Conservation (phyloP, 2,329 filamentous ascomycete species). For the Sporothrix pallida region DNA sequence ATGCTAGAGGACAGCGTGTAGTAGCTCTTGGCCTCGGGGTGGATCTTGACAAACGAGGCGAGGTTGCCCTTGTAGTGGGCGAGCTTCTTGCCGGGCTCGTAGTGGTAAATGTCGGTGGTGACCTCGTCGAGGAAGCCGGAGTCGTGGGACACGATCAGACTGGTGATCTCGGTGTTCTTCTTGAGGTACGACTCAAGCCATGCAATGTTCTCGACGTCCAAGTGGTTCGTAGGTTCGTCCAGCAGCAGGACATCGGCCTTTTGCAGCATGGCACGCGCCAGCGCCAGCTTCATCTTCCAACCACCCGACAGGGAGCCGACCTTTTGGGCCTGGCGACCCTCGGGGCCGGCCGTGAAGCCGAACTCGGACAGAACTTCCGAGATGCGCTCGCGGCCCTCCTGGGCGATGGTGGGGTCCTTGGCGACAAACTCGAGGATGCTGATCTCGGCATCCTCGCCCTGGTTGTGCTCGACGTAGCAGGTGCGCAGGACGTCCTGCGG, state of each 20-base stretch:
- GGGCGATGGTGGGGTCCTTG: constrained; percentile 85
- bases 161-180: constrained; percentile 94
- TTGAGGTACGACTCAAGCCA: constrained; percentile 97
- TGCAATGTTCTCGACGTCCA: constrained; percentile 94
- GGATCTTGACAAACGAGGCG: constrained; percentile 81
- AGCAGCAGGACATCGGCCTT: constrained; percentile 94
- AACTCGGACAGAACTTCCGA: constrained; percentile 85
- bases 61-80: constrained; percentile 84
- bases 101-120: constrained; percentile 98
- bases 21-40: constrained; percentile 96
- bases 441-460: constrained; percentile 95
- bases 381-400: constrained; percentile 80
- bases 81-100: constrained; percentile 94
- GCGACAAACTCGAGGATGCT: constrained; percentile 92
- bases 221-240: constrained; percentile 98
- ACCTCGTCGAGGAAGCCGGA: constrained; percentile 96
- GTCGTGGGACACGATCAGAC: constrained; percentile 97
- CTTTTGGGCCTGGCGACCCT: constrained; percentile 84
- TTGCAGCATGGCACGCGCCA: constrained; percentile 95
- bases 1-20: constrained; percentile 90
- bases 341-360: constrained; percentile 88
- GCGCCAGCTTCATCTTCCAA: constrained; percentile 99
- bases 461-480: constrained; percentile 99
- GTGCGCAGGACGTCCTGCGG: constrained; percentile 89
- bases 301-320: constrained; percentile 96